These are phyloP conservation scores for Tetrahymena malaccensis DNA, from an alignment of 73 alveolate genomes.

Conservation along the genomic window DNA sequence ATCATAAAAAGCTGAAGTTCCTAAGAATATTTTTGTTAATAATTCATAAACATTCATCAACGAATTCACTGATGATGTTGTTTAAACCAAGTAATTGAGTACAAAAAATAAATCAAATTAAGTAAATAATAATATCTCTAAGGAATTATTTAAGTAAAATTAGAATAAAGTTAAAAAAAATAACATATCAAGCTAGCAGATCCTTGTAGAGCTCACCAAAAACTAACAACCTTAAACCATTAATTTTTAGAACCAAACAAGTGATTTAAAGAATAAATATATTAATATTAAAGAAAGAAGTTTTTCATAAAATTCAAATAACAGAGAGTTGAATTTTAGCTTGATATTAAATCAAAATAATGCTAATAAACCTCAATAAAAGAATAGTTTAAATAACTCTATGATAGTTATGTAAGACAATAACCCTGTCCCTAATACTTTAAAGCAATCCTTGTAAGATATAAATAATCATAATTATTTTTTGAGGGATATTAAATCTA, in stretches of 20 bases:
- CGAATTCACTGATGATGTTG: background rate
- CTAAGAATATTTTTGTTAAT: background rate
- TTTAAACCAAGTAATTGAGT: background rate
- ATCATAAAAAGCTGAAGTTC: background rate
- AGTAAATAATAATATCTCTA: background rate
- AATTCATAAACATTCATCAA: background rate
- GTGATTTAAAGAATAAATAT: background rate
- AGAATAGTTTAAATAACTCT: background rate
- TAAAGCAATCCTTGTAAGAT: background rate
- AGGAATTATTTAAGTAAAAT: background rate
- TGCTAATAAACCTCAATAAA: background rate
- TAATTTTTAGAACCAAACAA: background rate
- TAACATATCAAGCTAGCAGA: background rate
- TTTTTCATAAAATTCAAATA: background rate
- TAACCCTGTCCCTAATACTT: background rate
- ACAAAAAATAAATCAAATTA: background rate
- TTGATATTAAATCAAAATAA: background rate
- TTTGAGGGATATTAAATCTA: background rate
- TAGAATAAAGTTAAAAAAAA: too few species aligned
- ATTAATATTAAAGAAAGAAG: background rate
- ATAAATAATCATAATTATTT: background rate
- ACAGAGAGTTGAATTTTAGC: background rate
- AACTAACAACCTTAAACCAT: background rate
- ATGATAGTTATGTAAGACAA: background rate
- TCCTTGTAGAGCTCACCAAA: background rate